These are phyloP conservation scores for Plectosphaerella plurivora DNA, from an alignment of 2,329 filamentous ascomycete genomes.

Conservation along the genomic window DNA sequence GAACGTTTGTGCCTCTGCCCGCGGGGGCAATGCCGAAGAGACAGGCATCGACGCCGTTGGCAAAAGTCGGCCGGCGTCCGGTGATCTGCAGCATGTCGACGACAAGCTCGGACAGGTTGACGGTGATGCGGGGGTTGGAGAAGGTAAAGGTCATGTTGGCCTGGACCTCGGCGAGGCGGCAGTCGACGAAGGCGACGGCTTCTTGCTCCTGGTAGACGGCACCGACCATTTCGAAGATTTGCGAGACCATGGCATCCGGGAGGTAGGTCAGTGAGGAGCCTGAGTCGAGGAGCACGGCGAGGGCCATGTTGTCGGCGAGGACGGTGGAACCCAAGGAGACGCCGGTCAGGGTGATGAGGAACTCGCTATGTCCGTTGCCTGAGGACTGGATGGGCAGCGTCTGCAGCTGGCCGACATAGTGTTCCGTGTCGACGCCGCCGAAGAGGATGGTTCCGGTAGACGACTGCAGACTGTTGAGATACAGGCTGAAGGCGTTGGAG, in stretches of 20 bases:
- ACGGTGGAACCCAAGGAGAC: constrained; percentile 39
- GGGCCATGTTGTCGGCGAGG: constrained; percentile 43
- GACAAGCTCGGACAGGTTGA: constrained; percentile 56
- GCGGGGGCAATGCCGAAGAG: constrained; percentile 64
- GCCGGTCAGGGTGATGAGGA: constrained; percentile 65
- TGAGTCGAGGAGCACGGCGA: constrained; percentile 64
- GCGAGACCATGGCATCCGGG: constrained; percentile 47
- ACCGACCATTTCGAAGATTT: constrained; percentile 54
- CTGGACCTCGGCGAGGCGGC: constrained; percentile 40
- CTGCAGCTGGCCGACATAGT: constrained; percentile 32
- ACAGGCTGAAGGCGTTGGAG: constrained; percentile 68
- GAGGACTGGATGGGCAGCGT: constrained; percentile 17
- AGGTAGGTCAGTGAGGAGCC: constrained; percentile 66
- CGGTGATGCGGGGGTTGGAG: constrained; percentile 45
- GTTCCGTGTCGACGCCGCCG: constrained; percentile 41
- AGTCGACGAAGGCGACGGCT: constrained; percentile 59
- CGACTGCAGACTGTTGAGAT: constrained; percentile 62
- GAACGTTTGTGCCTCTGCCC: constrained; percentile 46
- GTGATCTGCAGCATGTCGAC: constrained; percentile 33
- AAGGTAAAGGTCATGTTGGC: constrained; percentile 50
- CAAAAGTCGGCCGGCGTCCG: constrained; percentile 45
- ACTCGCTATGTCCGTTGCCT: constrained; percentile 38
- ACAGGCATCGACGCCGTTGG: constrained; percentile 54
- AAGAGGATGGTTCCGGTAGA: constrained; percentile 30
- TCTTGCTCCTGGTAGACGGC: constrained; percentile 50